A percentile compares a stretch with the other conserved stretches of the same genome.
phyloP scores from a whole-genome alignment of 1,284 basidiomycete genomes.

The Cryptococcus wingfieldii region DNA sequence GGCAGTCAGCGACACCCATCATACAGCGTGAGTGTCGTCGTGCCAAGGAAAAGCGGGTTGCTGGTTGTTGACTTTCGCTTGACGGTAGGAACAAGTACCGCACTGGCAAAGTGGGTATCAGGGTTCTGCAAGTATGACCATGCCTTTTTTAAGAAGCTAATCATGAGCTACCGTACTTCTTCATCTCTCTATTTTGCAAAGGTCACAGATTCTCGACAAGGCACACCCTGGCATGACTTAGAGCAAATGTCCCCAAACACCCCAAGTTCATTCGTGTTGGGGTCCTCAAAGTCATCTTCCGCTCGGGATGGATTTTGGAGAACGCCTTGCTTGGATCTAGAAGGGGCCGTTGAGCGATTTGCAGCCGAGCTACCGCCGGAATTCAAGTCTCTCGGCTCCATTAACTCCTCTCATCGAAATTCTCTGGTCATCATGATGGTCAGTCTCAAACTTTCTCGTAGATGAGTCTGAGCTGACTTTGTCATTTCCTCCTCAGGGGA shows the following conservation, averaged over 20 bases:
- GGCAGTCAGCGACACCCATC: no score
- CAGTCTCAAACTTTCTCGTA: neutral
- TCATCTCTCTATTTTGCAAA: neutral
- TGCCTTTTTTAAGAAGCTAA: no score
- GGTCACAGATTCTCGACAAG: neutral
- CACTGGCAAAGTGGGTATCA: no score
- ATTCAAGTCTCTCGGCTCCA: neutral
- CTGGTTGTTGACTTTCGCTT: no score
- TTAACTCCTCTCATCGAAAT: neutral
- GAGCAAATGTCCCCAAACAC: neutral
- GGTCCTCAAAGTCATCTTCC: neutral
- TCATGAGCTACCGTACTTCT: conserved; percentile 3
- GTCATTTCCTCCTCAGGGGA: no score
- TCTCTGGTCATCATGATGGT: neutral
- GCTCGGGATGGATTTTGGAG: neutral
- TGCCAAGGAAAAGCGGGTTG: no score
- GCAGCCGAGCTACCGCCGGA: neutral
- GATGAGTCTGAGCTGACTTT: neutral
- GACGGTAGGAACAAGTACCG: no score
- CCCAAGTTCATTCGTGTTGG: neutral
- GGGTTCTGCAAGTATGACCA: no score
- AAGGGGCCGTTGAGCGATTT: neutral
- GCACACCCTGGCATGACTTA: neutral
- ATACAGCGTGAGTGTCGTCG: no score
- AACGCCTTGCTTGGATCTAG: neutral